phyloP scores from a whole-genome alignment of 306 rosid genomes.

The Rosa rugosa region DNA sequence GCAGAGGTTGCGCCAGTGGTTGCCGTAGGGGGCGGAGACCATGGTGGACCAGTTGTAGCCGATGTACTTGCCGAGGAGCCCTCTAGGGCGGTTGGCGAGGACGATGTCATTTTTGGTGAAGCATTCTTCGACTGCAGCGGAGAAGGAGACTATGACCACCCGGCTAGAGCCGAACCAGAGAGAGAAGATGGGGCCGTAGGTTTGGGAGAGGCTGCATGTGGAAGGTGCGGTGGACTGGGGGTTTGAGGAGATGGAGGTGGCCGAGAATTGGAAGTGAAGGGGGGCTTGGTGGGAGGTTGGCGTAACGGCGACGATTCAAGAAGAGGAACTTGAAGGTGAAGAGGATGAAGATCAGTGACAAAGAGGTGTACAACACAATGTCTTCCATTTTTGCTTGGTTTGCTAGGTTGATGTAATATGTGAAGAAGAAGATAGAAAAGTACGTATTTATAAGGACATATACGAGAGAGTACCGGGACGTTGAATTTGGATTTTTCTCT shows the following conservation, averaged over 20 bases:
- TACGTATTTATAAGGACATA: background rate
- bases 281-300: constrained; percentile 55
- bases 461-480: background rate
- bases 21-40: constrained; percentile 45
- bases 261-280: constrained; percentile 59
- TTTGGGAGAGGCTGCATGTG: constrained; percentile 39
- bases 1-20: constrained; percentile 81
- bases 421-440: background rate
- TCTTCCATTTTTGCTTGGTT: constrained; percentile 12
- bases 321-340: constrained; percentile 28
- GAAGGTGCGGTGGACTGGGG: constrained; percentile 40
- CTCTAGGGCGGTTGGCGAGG: constrained; percentile 47
- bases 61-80: constrained; percentile 35
- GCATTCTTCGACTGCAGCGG: constrained; percentile 50
- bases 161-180: constrained; percentile 36
- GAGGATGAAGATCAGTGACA: constrained; percentile 27
- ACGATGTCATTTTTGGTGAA: constrained; percentile 65
- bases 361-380: background rate
- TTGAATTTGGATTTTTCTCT: background rate
- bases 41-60: constrained; percentile 48
- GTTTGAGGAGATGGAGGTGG: constrained; percentile 53
- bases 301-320: background rate
- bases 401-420: background rate
- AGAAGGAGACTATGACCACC: constrained; percentile 49
- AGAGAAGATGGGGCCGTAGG: constrained; percentile 40